These are phyloP conservation scores for Euphorbia pulcherrima DNA, from an alignment of 345 rosid genomes.

Conservation along the genomic window DNA sequence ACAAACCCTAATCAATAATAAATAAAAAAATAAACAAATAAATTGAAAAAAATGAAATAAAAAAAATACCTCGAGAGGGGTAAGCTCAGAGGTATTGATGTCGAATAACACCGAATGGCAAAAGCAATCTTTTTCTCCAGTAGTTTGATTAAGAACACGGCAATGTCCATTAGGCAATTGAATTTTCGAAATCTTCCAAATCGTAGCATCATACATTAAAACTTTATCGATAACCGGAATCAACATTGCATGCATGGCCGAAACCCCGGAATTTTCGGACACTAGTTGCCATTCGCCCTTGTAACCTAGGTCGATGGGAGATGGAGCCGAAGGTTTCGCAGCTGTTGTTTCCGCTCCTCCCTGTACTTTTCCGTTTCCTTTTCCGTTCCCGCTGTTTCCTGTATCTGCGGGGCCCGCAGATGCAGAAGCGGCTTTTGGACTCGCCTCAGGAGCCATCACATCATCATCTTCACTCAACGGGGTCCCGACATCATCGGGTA, in stretches of 20 bases:
- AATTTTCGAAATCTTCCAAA: slow-evolving; percentile 50
- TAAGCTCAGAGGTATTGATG: slow-evolving; percentile 32
- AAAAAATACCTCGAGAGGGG: slow-evolving; percentile 46
- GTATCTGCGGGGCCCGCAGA: background rate
- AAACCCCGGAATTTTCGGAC: slow-evolving; percentile 59
- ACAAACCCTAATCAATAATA: background rate
- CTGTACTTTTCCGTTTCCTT: background rate
- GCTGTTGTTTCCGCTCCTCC: background rate
- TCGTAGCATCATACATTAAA: slow-evolving; percentile 70
- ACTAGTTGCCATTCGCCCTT: slow-evolving; percentile 61
- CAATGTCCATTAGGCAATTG: slow-evolving; percentile 40
- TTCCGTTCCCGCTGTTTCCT: background rate
- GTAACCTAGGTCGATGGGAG: slow-evolving; percentile 2
- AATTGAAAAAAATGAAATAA: too few species aligned
- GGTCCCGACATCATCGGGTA: slow-evolving; percentile 16
- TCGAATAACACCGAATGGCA: slow-evolving; percentile 64
- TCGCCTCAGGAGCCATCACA: background rate
- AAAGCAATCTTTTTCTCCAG: slow-evolving; percentile 52
- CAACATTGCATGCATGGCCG: slow-evolving; percentile 74
- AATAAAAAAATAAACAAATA: background rate
- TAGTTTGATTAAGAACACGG: slow-evolving; percentile 23
- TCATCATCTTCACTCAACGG: background rate
- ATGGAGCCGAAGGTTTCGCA: too few species aligned
- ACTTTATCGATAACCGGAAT: slow-evolving; percentile 57
- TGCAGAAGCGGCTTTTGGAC: background rate